Base-by-base conservation (phyloP, 768 basidiomycete species). In the Antrodiella citrinella region DNA sequence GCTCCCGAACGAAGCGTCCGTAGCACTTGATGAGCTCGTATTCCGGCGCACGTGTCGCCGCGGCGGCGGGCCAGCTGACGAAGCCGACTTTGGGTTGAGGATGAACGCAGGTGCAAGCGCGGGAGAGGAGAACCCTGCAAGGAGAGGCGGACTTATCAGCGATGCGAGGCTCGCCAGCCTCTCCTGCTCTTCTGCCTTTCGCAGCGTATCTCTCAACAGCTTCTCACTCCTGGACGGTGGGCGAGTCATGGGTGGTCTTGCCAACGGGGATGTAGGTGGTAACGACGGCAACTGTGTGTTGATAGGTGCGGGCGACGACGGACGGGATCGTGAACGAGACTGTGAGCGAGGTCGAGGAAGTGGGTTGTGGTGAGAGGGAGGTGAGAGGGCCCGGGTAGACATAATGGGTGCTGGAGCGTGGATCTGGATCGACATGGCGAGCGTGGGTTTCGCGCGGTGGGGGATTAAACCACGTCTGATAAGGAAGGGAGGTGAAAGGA, bases 181-280 rank as follows among this genome's bases (percentile, higher is more conserved):
- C 60, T 67, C 59, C 55, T 69, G 64, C 67, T 70, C 68, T 44
- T 71, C 76, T 56, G 71, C 80, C 44, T 75, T 69, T 23, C 68
- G 64, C 48, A 82, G 72, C 9, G 81, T 73, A 54, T 81, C 73
- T 46, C 80, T 69, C 45, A 82, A 69, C 43, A 82, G 72, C 9
- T 72, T 70, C 57, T 81, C 76, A 3, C 77, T 79, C 49, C 77
- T 70, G 26, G 75, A 75, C 0, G 77, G 66, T 0, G 77, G 70
- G 45, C 73, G 70, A 15, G 62, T 50, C 44, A 63, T 62, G 5
- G 61, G 59, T 44, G 62, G 58, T 19, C 62, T 57, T 45, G 48
- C 50, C 15, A 35, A 15, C 15, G 30, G 30, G 15, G 30, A 35
- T 19, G 59, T 56, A 25, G 26, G 55, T 48, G 46, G 46, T 44